Conservation (phyloP, 331 rosid species). For the Acacia pycnantha region DNA sequence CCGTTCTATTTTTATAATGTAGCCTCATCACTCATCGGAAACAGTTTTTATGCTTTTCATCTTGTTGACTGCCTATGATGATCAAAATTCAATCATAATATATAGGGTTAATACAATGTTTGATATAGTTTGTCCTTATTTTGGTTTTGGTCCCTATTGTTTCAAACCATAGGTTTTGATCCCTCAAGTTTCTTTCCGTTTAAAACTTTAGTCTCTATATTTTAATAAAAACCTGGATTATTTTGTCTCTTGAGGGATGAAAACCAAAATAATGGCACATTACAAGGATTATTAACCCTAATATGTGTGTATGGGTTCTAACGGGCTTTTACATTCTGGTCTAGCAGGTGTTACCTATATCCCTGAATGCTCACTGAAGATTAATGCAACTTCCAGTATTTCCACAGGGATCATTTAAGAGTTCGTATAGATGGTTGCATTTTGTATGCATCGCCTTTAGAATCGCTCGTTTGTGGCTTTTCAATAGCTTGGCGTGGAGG, state of each 20-base stretch:
- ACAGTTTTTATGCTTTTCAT: not conserved
- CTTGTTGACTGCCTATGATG: not conserved
- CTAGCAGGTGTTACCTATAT: slow-evolving; percentile 73
- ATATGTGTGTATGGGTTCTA: not conserved
- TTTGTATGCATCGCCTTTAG: slow-evolving; percentile 15
- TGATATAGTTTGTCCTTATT: no score
- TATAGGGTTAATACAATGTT: no score
- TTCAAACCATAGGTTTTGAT: no score
- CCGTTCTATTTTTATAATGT: slow-evolving; percentile 10
- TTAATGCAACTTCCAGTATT: slow-evolving; percentile 93
- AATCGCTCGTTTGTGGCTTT: slow-evolving; percentile 9
- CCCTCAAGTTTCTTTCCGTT: no score
- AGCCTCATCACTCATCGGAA: not conserved
- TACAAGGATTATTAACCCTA: no score
- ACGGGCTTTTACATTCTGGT: slow-evolving; percentile 31
- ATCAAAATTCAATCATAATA: slow-evolving; percentile 8
- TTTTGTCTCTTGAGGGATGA: no score
- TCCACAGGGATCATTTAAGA: slow-evolving; percentile 71
- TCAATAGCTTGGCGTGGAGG: slow-evolving; percentile 22
- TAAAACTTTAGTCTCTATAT: no score
- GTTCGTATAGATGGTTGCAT: slow-evolving; percentile 23
- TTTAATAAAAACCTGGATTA: no score
- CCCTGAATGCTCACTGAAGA: slow-evolving; percentile 84
- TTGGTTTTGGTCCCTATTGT: no score
- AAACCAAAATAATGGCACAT: no score